Evolutionary conservation across 306 rosid species (phyloP).

Genomic region (Trifolium fragiferum): DNA sequence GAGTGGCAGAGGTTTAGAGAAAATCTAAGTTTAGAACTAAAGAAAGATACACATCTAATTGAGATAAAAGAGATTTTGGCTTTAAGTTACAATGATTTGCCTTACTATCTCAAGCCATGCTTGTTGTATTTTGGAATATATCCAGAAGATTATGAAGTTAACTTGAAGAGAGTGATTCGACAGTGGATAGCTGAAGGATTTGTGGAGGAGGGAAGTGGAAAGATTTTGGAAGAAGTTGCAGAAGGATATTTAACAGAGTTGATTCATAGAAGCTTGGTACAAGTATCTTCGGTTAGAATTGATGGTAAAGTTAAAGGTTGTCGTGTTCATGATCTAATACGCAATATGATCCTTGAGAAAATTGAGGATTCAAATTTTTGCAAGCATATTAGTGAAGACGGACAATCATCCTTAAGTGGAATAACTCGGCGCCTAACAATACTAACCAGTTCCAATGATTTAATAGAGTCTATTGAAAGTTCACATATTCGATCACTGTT

Average conservation of each 20-base stretch:
- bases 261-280: not conserved
- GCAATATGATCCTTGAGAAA: not conserved
- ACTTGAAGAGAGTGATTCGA: not conserved
- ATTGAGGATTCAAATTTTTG: not conserved
- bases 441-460: not conserved
- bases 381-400: not conserved
- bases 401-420: not conserved
- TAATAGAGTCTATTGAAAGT: not conserved
- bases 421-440: not conserved
- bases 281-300: not conserved
- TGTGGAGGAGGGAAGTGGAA: not conserved
- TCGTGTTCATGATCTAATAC: not conserved
- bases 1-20: not conserved
- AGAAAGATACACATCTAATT: not conserved
- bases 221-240: not conserved
- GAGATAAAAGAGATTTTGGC: not conserved
- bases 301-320: not conserved
- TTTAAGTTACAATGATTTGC: not conserved
- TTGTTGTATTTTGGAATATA: not conserved
- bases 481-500: not conserved
- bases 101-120: not conserved
- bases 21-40: not conserved
- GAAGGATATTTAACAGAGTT: not conserved
- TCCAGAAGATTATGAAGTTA: not conserved
- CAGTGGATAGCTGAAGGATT: constrained; percentile 1